These are phyloP conservation scores for Trichosporon sp. DNA, from an alignment of 1,284 basidiomycete genomes.

Conservation along the genomic window DNA sequence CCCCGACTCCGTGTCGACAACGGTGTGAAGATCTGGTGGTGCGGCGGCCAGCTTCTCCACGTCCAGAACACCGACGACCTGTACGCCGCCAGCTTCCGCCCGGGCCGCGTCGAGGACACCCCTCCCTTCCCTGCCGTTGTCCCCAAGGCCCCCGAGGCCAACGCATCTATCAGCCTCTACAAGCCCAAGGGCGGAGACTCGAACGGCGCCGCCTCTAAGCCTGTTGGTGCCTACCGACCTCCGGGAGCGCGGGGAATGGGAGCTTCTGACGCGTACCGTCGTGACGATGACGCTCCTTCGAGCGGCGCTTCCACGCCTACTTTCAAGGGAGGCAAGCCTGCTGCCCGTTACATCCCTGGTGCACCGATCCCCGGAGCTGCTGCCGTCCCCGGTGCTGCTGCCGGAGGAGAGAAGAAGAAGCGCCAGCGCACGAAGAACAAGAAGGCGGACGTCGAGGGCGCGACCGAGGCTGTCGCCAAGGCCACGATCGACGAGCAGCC, in stretches of 20 bases:
- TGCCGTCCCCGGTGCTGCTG: conserved; percentile 25
- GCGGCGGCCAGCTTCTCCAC: conserved; percentile 78
- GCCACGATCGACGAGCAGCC: conserved; percentile 28
- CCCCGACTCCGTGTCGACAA: conserved; percentile 95
- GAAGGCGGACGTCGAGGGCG: conserved; percentile 49
- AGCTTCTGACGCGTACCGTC: conserved; percentile 79
- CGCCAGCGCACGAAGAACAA: conserved; percentile 58
- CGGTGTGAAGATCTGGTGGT: conserved; percentile 94
- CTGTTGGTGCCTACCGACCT: conserved; percentile 79
- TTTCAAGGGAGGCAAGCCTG: conserved; percentile 57
- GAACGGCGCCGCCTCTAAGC: conserved; percentile 55
- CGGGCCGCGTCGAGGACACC: conserved; percentile 61
- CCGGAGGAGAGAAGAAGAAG: conserved; percentile 56
- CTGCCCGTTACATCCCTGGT: conserved; percentile 62
- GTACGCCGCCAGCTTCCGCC: conserved; percentile 80
- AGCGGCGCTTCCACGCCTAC: conserved; percentile 52
- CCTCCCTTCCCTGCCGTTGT: conserved; percentile 68
- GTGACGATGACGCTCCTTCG: conserved; percentile 62
- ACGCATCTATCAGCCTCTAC: conserved; percentile 55
- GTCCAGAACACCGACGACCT: conserved; percentile 77
- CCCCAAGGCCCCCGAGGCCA: conserved; percentile 70
- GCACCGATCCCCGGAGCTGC: conserved; percentile 51
- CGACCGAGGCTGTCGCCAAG: conserved; percentile 31
- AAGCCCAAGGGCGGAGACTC: conserved; percentile 24
- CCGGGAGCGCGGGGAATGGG: conserved; percentile 83